A percentile compares a stretch with the other conserved stretches of the same genome.
These are phyloP conservation scores for Aspergillus intermedius DNA, from an alignment of 2,329 filamentous ascomycete species.

Conservation along the genomic window DNA sequence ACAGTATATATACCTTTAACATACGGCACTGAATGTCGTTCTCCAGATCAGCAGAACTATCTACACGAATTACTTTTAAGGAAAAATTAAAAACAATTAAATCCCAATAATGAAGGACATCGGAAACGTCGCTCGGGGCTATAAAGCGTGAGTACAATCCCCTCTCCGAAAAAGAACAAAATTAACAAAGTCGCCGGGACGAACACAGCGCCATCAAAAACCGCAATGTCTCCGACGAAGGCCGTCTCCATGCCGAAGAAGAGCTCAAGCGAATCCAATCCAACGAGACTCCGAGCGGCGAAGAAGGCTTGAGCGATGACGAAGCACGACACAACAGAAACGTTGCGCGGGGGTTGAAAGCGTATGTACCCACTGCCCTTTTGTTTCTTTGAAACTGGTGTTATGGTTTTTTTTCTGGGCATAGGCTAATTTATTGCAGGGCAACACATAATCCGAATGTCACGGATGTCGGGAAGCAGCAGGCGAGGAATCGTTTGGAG, in stretches of 20 bases:
- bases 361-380: constrained; percentile 10
- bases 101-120: neutral
- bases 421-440: constrained; percentile 5
- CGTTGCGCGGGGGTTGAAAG: constrained; percentile 17
- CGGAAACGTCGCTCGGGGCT: constrained; percentile 14
- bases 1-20: neutral
- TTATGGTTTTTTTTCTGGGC: neutral
- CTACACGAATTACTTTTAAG: neutral
- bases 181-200: neutral
- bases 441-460: constrained; percentile 16
- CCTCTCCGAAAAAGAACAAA: neutral
- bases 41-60: neutral
- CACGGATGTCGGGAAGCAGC: constrained; percentile 6
- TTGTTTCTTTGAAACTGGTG: neutral
- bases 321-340: constrained; percentile 12
- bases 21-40: neutral
- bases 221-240: constrained; percentile 11
- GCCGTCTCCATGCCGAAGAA: constrained; percentile 12
- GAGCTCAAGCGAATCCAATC: constrained; percentile 9
- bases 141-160: constrained; percentile 12
- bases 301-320: neutral
- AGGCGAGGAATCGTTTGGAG: constrained; percentile 7
- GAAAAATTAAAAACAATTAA: neutral
- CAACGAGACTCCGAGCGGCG: neutral
- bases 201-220: constrained; percentile 13